Evolutionary conservation across 176 grass and related monocot genomes (phyloP).

Genomic region (Musa itinerans): DNA sequence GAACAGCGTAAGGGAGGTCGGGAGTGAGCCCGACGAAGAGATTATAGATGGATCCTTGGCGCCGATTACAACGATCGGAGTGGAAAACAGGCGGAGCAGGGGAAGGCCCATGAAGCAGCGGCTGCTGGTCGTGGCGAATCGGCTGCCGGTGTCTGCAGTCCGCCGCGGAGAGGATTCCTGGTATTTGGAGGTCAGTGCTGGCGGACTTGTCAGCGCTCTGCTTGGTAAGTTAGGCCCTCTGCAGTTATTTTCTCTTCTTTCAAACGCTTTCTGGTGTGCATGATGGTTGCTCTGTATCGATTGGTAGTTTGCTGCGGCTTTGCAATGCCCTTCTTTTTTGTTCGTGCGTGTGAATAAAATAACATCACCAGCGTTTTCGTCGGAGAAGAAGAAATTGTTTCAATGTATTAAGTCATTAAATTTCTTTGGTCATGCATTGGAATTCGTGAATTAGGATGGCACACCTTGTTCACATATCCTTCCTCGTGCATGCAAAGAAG

Average conservation of each 20-base stretch:
- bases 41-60: not conserved
- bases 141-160: constrained; percentile 83
- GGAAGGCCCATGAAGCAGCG: constrained; percentile 78
- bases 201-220: constrained; percentile 86
- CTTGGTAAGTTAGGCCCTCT: constrained; percentile 43
- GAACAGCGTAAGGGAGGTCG: not conserved
- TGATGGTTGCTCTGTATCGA: not conserved
- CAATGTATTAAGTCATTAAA: not conserved
- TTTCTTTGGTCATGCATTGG: not conserved
- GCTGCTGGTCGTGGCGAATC: constrained; percentile 90
- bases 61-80: not conserved
- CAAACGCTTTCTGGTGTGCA: not conserved
- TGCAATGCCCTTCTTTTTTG: not conserved
- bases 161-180: constrained; percentile 81
- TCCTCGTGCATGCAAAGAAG: not conserved
- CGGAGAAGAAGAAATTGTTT: too few species aligned
- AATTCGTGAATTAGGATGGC: not conserved
- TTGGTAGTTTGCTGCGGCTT: not conserved
- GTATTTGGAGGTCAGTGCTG: constrained; percentile 94
- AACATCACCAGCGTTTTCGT: too few species aligned
- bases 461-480: not conserved
- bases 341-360: not conserved
- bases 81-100: constrained; percentile 16
- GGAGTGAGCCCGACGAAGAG: constrained; percentile 6
- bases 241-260: constrained; percentile 7